Percentiles rank a stretch among this genome's conserved stretches.
Conservation (phyloP, 805 yeast species). For the Lipomyces yamanashiensis region DNA sequence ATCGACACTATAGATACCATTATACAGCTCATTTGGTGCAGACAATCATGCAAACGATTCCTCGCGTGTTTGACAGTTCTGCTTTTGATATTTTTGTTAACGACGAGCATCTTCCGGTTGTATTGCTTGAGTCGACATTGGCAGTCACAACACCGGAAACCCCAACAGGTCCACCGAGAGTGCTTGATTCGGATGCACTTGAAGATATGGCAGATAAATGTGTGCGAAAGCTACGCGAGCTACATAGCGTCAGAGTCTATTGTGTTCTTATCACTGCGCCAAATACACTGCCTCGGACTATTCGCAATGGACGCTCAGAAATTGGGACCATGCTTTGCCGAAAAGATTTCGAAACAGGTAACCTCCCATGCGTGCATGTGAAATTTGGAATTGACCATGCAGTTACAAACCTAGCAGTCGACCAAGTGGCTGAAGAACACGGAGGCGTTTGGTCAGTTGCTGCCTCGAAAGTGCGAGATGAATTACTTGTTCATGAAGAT, state of each 20-base stretch:
- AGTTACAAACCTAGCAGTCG: constrained; percentile 60
- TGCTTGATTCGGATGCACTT: constrained; percentile 49
- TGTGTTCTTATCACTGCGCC: constrained; percentile 82
- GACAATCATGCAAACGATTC: constrained; percentile 78
- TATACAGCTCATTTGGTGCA: constrained; percentile 87
- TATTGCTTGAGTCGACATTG: constrained; percentile 75
- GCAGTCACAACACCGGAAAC: constrained; percentile 47
- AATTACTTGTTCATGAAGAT: constrained; percentile 65
- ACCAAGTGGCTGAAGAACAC: constrained; percentile 56
- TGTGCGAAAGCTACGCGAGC: constrained; percentile 54
- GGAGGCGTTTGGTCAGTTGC: constrained; percentile 88
- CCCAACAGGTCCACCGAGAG: constrained; percentile 38
- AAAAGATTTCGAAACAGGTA: constrained; percentile 75
- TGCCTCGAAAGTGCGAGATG: constrained; percentile 66
- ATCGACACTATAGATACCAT: constrained; percentile 59
- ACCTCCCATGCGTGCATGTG: constrained; percentile 76
- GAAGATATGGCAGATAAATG: constrained; percentile 57
- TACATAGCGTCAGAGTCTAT: constrained; percentile 76
- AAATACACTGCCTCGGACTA: constrained; percentile 80
- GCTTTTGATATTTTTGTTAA: constrained; percentile 84
- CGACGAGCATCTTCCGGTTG: constrained; percentile 80
- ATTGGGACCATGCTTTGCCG: constrained; percentile 89
- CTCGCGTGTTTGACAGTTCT: constrained; percentile 85
- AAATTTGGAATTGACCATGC: constrained; percentile 74
- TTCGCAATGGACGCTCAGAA: constrained; percentile 84